Evolutionary conservation across 768 basidiomycete genomes (phyloP), one percentile per base, ranked within the genome.

Genomic region (Podaxis rugospora): DNA sequence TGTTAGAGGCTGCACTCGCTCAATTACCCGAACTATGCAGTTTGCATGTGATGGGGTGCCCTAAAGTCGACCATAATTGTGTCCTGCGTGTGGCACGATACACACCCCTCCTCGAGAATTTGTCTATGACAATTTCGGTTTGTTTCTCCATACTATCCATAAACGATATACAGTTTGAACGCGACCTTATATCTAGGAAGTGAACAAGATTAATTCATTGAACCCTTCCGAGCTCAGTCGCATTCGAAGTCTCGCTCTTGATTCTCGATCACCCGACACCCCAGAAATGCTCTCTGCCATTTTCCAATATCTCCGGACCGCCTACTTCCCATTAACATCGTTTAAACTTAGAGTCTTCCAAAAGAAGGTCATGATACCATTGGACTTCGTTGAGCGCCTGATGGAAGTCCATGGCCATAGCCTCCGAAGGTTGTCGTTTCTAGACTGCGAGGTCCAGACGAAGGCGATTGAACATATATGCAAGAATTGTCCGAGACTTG

Each of bases 121-220:
- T 92, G 0, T 85, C 88, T 1, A 74, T 90, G 28, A 84, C 85
- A 14, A 78, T 80, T 47, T 79, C 80, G 61, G 88, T 90, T 59
- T 61, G 85, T 71, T 10, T 10, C 25, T 46, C 53, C 35, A 4
- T 35, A 18, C 5, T 54, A 14, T 51, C 7, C 53, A 13, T 51
- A 58, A 35, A 55, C 28, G 36, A 52, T 57, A 62, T 51, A 37
- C 32, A 9, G 44, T 36, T 63, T 21, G 39, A 23, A 59, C 18
- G 35, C 55, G 18, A 3, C 32, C 14, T 23, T 27, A 4, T 39
- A 44, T 61, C 50, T 21, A 55, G 52, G 51, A 44, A 13, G 46
- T 58, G 4, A 81, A 82, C 63, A 69, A 66, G 35, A 67, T 71
- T 11, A 67, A 69, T 35, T 63, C 74, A 14, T 60, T 74, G 13